Conservation (phyloP, 2,329 filamentous ascomycete species). For the Raffaelea deltoideospora region DNA sequence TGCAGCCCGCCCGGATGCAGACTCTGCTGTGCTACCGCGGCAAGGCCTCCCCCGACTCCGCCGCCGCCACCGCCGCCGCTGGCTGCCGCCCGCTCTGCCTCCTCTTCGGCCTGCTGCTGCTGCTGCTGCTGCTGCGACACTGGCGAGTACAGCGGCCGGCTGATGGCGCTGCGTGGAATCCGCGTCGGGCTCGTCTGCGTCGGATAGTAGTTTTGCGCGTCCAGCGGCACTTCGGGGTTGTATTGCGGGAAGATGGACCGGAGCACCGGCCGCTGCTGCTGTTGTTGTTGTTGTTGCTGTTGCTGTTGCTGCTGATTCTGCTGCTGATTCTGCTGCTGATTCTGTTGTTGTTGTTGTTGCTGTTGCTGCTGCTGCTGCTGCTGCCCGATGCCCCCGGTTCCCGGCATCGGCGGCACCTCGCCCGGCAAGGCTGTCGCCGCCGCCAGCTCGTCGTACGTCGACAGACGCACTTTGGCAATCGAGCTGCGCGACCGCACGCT, state of each 20-base stretch:
- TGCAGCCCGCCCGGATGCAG: not conserved
- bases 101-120: not conserved
- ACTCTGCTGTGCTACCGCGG: not conserved
- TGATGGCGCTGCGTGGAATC: constrained; percentile 50
- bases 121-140: constrained; percentile 7
- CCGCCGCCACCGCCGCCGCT: not conserved
- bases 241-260: constrained; percentile 66
- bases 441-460: constrained; percentile 11
- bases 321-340: not conserved
- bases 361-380: constrained; percentile 2
- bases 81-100: not conserved
- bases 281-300: constrained; percentile 7
- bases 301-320: constrained; percentile 6
- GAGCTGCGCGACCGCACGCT: constrained; percentile 38
- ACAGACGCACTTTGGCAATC: constrained; percentile 38
- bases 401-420: constrained; percentile 7
- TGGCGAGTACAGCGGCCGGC: constrained; percentile 45
- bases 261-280: constrained; percentile 26
- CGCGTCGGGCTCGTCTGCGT: constrained; percentile 48
- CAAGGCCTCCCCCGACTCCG: not conserved
- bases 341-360: constrained; percentile 2
- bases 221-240: constrained; percentile 49
- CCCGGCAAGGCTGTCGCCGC: no score
- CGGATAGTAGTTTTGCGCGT: constrained; percentile 56
- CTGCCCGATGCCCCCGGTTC: not conserved